phyloP scores from a whole-genome alignment of 2,329 filamentous ascomycete species.

The Botrytis fragariae region DNA sequence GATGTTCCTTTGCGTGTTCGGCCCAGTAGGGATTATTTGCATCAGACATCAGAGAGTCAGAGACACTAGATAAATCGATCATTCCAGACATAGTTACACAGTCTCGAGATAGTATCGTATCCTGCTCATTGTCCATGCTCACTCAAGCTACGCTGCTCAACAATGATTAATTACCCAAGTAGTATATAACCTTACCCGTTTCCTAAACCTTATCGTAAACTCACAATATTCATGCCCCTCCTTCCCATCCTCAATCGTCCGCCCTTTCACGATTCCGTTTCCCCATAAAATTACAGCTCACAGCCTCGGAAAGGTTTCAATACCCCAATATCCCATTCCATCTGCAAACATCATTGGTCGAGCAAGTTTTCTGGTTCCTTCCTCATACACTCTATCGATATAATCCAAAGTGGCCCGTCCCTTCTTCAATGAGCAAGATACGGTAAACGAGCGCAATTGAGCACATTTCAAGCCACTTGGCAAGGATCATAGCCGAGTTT shows the following conservation, averaged over 20 bases:
- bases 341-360: not conserved
- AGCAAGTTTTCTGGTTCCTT: not conserved
- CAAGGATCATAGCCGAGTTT: not conserved
- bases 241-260: not conserved
- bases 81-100: not conserved
- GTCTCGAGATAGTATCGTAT: not conserved
- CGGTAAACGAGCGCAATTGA: conserved; percentile 20
- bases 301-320: not conserved
- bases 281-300: not conserved
- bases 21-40: not conserved
- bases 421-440: not conserved
- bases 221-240: not conserved
- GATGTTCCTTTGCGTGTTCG: not conserved
- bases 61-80: not conserved
- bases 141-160: not conserved
- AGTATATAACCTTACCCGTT: not conserved
- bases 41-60: not conserved
- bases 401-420: not conserved
- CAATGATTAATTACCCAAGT: not conserved
- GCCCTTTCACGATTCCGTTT: not conserved
- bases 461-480: conserved; percentile 22
- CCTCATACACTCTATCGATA: not conserved
- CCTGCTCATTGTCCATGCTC: not conserved
- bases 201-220: not conserved
- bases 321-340: not conserved